Evolutionary conservation across 257 asterid species (phyloP).

Genomic region (Nyctanthes arbortristis): DNA sequence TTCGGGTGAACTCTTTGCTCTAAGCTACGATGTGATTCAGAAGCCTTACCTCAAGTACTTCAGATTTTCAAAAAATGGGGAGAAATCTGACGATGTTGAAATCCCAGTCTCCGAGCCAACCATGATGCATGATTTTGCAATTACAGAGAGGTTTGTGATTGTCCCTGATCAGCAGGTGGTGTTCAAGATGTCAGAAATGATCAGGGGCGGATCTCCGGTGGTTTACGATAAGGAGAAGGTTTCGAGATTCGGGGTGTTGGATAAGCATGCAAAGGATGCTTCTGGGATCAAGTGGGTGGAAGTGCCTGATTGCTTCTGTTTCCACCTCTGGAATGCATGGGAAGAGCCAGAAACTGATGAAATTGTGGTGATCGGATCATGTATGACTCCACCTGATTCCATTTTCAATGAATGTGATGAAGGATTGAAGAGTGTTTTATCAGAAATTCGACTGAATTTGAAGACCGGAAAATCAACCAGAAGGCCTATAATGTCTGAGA

Average conservation of each 20-base stretch:
- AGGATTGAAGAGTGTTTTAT: constrained; percentile 2
- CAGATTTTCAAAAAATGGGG: constrained; percentile 6
- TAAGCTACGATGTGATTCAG: constrained; percentile 18
- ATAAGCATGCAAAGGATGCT: neutral
- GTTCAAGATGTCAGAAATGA: constrained; percentile 21
- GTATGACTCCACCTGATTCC: constrained; percentile 25
- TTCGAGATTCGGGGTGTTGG: constrained; percentile 18
- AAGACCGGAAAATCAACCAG: constrained; percentile 10
- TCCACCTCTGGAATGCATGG: constrained; percentile 29
- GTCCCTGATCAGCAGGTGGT: constrained; percentile 25
- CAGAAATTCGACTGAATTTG: constrained; percentile 15
- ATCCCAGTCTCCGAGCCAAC: constrained; percentile 17
- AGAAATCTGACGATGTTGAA: constrained; percentile 4
- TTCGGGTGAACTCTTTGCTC: constrained; percentile 20
- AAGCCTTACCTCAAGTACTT: constrained; percentile 22
- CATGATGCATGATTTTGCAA: constrained; percentile 29
- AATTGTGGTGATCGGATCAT: constrained; percentile 17
- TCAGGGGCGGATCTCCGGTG: constrained; percentile 16
- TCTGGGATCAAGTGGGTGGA: constrained; percentile 19
- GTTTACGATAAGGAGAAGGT: constrained; percentile 8
- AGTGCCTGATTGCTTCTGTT: constrained; percentile 20
- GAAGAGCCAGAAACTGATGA: constrained; percentile 15
- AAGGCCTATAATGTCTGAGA: neutral
- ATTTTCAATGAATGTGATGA: constrained; percentile 23
- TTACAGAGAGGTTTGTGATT: constrained; percentile 12